Evolutionary conservation across 1,284 basidiomycete genomes (phyloP).

Genomic region (Sphaerobolus stellatus): DNA sequence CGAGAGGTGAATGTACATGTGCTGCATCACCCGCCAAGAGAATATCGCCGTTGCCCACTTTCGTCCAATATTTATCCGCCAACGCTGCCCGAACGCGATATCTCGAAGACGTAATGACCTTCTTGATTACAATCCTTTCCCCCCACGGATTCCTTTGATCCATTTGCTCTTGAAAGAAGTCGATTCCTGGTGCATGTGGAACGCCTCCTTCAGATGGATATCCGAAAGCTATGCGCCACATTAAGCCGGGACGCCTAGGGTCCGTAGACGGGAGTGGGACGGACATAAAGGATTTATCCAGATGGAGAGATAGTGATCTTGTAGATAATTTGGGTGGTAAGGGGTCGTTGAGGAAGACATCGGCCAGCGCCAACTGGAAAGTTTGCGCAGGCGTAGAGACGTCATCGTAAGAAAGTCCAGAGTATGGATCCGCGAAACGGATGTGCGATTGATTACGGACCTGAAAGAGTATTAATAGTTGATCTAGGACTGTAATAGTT

Average conservation of each 20-base stretch:
- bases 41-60: slow-evolving; percentile 25
- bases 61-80: slow-evolving; percentile 35
- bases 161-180: slow-evolving; percentile 35
- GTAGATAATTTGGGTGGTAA: slow-evolving; percentile 21
- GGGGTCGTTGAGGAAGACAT: slow-evolving; percentile 25
- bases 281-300: slow-evolving; percentile 22
- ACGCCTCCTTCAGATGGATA: slow-evolving; percentile 24
- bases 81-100: slow-evolving; percentile 38
- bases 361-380: slow-evolving; percentile 35
- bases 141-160: slow-evolving; percentile 24
- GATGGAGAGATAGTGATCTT: slow-evolving; percentile 13
- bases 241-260: slow-evolving; percentile 1
- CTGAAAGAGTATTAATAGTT: neutral
- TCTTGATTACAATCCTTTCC: slow-evolving; percentile 25
- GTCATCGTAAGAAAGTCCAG: slow-evolving; percentile 23
- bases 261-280: slow-evolving; percentile 21
- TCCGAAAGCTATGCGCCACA: slow-evolving; percentile 32
- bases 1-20: slow-evolving; percentile 44
- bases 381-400: slow-evolving; percentile 16
- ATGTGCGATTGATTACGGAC: slow-evolving; percentile 32
- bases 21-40: slow-evolving; percentile 44
- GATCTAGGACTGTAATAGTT: neutral
- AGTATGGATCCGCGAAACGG: slow-evolving; percentile 36
- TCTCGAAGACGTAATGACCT: slow-evolving; percentile 35
- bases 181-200: slow-evolving; percentile 31